These are phyloP conservation scores for Candida michaelii DNA, from an alignment of 805 yeast genomes.

Conservation along the genomic window DNA sequence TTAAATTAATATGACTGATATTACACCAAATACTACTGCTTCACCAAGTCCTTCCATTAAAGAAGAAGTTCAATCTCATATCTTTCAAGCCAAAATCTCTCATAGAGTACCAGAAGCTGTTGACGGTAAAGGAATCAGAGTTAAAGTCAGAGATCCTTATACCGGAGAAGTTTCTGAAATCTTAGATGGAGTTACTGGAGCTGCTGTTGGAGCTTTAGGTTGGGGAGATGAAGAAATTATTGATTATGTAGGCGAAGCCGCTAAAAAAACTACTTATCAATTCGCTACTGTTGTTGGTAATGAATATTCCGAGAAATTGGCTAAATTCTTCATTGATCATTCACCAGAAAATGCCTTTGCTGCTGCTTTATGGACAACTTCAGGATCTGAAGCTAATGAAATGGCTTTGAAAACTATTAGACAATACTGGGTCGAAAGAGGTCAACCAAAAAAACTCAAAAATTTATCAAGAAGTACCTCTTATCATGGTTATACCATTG, in stretches of 20 bases:
- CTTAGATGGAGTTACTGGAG: slow-evolving; percentile 30
- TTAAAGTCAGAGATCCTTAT: slow-evolving; percentile 39
- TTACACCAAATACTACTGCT: slow-evolving; percentile 12
- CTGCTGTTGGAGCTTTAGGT: slow-evolving; percentile 35
- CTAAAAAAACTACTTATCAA: slow-evolving; percentile 21
- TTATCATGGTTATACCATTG: slow-evolving; percentile 30
- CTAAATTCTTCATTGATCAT: slow-evolving; percentile 29
- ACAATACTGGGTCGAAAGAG: slow-evolving; percentile 26
- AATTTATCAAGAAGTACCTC: slow-evolving; percentile 26
- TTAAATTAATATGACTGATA: not conserved
- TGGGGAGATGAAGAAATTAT: slow-evolving; percentile 29
- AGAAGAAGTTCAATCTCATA: slow-evolving; percentile 28
- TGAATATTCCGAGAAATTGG: slow-evolving; percentile 24
- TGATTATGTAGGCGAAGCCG: slow-evolving; percentile 22
- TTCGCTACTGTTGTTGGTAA: slow-evolving; percentile 25
- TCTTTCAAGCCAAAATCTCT: slow-evolving; percentile 44
- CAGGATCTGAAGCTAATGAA: slow-evolving; percentile 33
- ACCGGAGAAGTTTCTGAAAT: slow-evolving; percentile 31
- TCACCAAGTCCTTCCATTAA: slow-evolving; percentile 15
- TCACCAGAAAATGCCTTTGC: slow-evolving; percentile 47
- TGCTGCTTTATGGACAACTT: slow-evolving; percentile 39
- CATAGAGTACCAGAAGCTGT: slow-evolving; percentile 39
- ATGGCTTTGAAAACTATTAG: slow-evolving; percentile 27
- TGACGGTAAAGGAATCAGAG: slow-evolving; percentile 42
- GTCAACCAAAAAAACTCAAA: slow-evolving; percentile 23